phyloP scores from a whole-genome alignment of 2,329 filamentous ascomycete species.

The Aspergillus clavatus region DNA sequence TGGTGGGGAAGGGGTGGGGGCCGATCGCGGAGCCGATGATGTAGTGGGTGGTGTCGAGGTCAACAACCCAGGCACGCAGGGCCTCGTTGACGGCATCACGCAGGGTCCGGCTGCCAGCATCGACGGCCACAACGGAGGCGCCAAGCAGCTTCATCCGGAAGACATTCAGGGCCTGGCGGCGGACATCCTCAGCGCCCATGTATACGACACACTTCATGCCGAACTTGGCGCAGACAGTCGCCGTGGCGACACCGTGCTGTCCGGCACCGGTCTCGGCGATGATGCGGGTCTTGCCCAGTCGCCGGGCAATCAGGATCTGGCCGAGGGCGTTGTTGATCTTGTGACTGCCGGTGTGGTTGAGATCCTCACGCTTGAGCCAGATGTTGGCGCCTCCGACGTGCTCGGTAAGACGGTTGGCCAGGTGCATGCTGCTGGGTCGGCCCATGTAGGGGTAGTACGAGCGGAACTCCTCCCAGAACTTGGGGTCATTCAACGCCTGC shows the following conservation, averaged over 20 bases:
- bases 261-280: slow-evolving; percentile 97
- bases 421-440: slow-evolving; percentile 83
- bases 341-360: slow-evolving; percentile 96
- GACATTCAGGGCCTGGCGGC: slow-evolving; percentile 92
- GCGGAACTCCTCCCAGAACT: slow-evolving; percentile 95
- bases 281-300: slow-evolving; percentile 91
- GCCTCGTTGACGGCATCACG: slow-evolving; percentile 94
- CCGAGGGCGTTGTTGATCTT: slow-evolving; percentile 99
- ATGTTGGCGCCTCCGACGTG: slow-evolving; percentile 89
- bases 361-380: slow-evolving; percentile 95
- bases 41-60: slow-evolving; percentile 93
- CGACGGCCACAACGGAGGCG: slow-evolving; percentile 86
- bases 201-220: slow-evolving; percentile 97
- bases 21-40: slow-evolving; percentile 97
- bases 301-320: slow-evolving; percentile 78
- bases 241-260: slow-evolving; percentile 95
- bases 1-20: slow-evolving; percentile 94
- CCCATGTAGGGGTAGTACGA: slow-evolving; percentile 98
- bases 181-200: slow-evolving; percentile 97
- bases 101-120: slow-evolving; percentile 78
- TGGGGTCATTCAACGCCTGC: slow-evolving; percentile 75
- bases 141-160: slow-evolving; percentile 97
- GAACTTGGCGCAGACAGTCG: slow-evolving; percentile 96
- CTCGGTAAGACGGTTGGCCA: slow-evolving; percentile 82
- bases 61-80: slow-evolving; percentile 85